Conservation (phyloP, 2,329 filamentous ascomycete species). For the Fusarium sp. region DNA sequence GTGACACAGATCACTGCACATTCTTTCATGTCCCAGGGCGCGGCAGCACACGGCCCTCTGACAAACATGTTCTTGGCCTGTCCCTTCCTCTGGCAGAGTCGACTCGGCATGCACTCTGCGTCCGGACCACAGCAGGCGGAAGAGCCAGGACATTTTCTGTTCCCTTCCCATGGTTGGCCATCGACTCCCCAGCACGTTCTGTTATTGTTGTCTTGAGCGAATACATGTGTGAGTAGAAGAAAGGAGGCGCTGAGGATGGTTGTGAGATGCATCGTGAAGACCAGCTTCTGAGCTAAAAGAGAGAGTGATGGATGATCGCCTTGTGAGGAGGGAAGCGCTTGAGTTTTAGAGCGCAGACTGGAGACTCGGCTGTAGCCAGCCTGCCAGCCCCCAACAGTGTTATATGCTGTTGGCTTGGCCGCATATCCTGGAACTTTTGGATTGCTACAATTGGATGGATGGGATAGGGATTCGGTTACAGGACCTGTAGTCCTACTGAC, state of each 20-base stretch:
- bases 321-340: not conserved
- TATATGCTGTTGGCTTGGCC: not conserved
- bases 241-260: not conserved
- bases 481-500: not conserved
- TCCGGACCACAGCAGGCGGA: conserved; percentile 25
- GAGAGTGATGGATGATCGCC: not conserved
- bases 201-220: not conserved
- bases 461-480: not conserved
- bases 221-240: rapidly evolving
- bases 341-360: not conserved
- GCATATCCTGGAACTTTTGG: not conserved
- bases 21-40: conserved; percentile 19
- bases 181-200: not conserved
- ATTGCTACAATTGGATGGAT: not conserved
- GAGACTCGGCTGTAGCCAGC: not conserved
- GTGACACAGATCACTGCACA: conserved; percentile 30
- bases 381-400: not conserved
- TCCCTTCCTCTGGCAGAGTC: conserved; percentile 29
- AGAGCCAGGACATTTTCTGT: conserved; percentile 21
- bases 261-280: not conserved
- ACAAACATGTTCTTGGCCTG: conserved; percentile 24
- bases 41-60: conserved; percentile 32
- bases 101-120: conserved; percentile 30
- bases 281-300: no score
- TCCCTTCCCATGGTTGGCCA: conserved; percentile 7